Evolutionary conservation across 306 rosid genomes (phyloP), one percentile per base, ranked within the genome.

Genomic region (Calophaca sinica): DNA sequence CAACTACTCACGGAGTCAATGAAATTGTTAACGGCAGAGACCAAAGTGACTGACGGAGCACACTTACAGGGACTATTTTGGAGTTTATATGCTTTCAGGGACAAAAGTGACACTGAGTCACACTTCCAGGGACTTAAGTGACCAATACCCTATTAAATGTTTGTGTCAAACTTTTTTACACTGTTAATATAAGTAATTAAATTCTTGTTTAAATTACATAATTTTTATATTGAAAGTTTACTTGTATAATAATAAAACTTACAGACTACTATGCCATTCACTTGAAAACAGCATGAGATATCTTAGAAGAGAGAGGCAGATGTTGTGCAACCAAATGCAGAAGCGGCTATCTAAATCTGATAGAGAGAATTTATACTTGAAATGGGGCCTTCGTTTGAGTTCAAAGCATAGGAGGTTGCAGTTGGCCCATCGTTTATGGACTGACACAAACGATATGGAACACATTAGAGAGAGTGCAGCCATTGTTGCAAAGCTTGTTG

Each of bases 281-380:
- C 80, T 61, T 60, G 70, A 54, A 80, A 81, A 73, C 84, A 96
- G 97, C 82, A 7, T 64, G 84, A 90, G 72, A 71, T 67, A 83
- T 70, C 89, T 92, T 42, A 79, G 79, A 62, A 84, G 83, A 60
- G 99, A 96, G 88, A 87, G 98, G 83, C 96, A 85, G 49, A 86
- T 90, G 92, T 79, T 96, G 73, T 78, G 91, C 91, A 89, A 73
- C 85, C 93, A 92, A 88, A 85, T 92, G 83, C 82, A 78, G 55
- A 92, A 73, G 86, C 79, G 81, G 72, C 80, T 96, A 10, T 62
- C 98, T 5, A 86, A 74, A 53, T 51, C 79, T 32, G 91, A 92
- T 1, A 90, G 97, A 78, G 82, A 90, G 64, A 85, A 81, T 45
- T 83, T 96, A 6, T 90, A 84, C 63, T 53, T 85, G 57, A 88